Evolutionary conservation across 176 grass and related monocot genomes (phyloP), one percentile per base, ranked within the genome.

Genomic region (Avena insularis): DNA sequence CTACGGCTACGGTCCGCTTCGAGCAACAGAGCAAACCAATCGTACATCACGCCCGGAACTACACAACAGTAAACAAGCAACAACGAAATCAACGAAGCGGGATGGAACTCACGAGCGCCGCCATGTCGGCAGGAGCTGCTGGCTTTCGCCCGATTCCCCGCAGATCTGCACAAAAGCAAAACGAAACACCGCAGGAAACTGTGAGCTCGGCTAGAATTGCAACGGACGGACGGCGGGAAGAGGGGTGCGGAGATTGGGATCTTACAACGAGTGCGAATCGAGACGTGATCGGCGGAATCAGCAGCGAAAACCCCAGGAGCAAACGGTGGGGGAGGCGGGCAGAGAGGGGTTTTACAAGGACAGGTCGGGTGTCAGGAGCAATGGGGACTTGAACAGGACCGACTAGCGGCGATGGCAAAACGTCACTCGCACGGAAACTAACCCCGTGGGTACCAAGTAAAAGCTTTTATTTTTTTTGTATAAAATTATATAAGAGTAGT

Each of bases 81-180:
- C 19, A 75, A 66, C 7, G 12, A 25, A 65, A 82, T 33, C 0
- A 1, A 49, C 1, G 20, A 1, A 10, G 56, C 3, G 19, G 1
- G 5, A 3, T 25, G 19, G 21, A 16, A 87, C 89, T 87, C 81
- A 91, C 89, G 4, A 90, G 80, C 57, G 79, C 79, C 55, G 80
- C 85, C 89, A 87, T 87, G 66, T 53, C 66, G 56, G 71, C 75
- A 12, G 75, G 38, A 65, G 56, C 25, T 61, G 75, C 85, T 64
- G 48, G 19, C 71, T 20, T 11, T 35, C 59, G 12, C 36, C 59
- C 49, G 69, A 49, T 80, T 58, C 83, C 69, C 20, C 75, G 48
- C 56, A 58, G 74, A 79, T 91, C 89, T 84, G 85, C 81, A 70
- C 17, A 17, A 0, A 8, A 31, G 13, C 2, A 12, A 4, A 40